phyloP scores from a whole-genome alignment of 2,329 filamentous ascomycete species.

The Diaporthe ilicicola region DNA sequence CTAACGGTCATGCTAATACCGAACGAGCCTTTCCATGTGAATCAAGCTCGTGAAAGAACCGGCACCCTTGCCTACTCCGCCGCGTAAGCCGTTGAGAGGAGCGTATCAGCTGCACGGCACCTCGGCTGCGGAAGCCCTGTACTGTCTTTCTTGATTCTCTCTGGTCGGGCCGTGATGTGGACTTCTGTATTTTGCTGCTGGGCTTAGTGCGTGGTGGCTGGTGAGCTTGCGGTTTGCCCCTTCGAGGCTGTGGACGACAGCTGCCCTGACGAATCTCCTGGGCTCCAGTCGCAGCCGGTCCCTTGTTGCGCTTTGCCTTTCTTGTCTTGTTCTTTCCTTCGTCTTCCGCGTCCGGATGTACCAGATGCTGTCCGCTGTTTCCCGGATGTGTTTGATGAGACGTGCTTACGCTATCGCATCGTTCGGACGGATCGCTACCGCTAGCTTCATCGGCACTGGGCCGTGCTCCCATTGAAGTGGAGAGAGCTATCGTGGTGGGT shows the following conservation, averaged over 20 bases:
- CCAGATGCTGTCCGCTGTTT: too few relatives aligned
- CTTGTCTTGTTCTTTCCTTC: background rate
- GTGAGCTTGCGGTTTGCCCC: background rate
- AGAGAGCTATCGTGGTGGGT: background rate
- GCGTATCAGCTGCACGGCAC: background rate
- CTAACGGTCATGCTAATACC: background rate
- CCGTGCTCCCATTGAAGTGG: too few relatives aligned
- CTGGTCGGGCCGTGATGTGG: background rate
- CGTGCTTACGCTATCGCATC: too few relatives aligned
- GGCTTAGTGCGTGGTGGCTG: background rate
- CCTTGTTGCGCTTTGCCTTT: background rate
- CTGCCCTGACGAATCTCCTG: background rate
- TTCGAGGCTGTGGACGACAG: background rate
- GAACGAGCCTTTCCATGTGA: background rate
- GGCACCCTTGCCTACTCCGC: background rate
- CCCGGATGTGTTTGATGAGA: background rate
- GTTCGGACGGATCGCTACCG: background rate
- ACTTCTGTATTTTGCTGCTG: background rate
- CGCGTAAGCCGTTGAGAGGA: background rate
- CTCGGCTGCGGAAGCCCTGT: background rate
- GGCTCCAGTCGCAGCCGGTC: background rate
- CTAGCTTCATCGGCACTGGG: too few relatives aligned
- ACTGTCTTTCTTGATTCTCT: background rate
- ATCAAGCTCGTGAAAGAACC: background rate
- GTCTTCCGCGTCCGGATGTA: too few relatives aligned